Evolutionary conservation across 352 stramenopile genomes (phyloP), one percentile per base, ranked within the genome.

Genomic region (Thraustochytrium striatum): DNA sequence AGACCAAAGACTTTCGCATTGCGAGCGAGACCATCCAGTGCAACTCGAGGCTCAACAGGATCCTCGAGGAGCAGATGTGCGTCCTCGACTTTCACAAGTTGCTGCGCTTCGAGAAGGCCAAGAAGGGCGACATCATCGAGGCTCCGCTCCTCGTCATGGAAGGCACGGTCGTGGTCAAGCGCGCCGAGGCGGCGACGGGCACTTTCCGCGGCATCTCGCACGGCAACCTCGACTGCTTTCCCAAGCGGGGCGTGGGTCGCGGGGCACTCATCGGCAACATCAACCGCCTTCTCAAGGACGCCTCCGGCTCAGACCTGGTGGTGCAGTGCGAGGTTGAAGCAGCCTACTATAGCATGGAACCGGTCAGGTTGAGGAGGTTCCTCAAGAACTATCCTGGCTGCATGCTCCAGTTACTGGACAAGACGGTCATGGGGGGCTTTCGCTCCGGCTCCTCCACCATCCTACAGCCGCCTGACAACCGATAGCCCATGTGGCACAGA

Each of bases 61-160:
- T 75, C 61, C 65, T 75, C 47, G 65, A 47, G 41, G 65, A 75
- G 2, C 65, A 75, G 36, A 39, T 62, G n/a, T 75, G 65, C 65
- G 32, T 61, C 19, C 41, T 61, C 21, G 65, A 70, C 7, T 75
- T 75, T 43, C 39, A 61, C 39, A 72, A 72, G 36, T 32, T 75
- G 5, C 21, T 75, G 39, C 21, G 68, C 2, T 21, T 30, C 28
- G 52, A 25, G 13, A 16, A 39, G 41, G 65, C 61, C 36, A 30
- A 21, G 9, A 72, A 75, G 32, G 52, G 33, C n/a, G 65, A 75
- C 36, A 8, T 72, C 19, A 16, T 75, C 11, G 28, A 39, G 21
- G 65, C 58, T 30, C 65, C 52, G 8, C 41, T 30, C 39, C 43
- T 75, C n/a, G 36, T 75, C 36, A 75, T 75, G 16, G 32, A 43